Evolutionary conservation across 2,329 filamentous ascomycete genomes (phyloP).

Genomic region (Chaetoscypha palmicola): DNA sequence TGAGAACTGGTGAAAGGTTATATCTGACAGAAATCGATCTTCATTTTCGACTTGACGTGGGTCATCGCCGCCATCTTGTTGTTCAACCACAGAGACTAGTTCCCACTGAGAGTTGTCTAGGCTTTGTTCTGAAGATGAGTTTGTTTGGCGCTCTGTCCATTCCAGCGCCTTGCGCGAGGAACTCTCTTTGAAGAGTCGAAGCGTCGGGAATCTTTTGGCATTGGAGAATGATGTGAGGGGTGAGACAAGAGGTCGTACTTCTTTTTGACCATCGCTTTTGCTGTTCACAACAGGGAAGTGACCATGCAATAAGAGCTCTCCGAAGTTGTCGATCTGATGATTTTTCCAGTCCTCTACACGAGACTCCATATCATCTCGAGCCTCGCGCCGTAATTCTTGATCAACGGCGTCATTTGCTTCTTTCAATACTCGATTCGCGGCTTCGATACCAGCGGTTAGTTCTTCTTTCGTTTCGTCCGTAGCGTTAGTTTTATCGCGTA

Average conservation of each 20-base stretch:
- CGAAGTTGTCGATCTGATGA: constrained; percentile 84
- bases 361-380: constrained; percentile 69
- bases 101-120: constrained; percentile 7
- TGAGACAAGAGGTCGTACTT: constrained; percentile 35
- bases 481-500: constrained; percentile 74
- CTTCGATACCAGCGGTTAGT: constrained; percentile 68
- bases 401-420: constrained; percentile 89
- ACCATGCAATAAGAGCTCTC: constrained; percentile 78
- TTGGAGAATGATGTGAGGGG: constrained; percentile 9
- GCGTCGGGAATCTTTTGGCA: constrained; percentile 14
- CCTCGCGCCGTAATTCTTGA: constrained; percentile 75
- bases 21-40: constrained; percentile 9
- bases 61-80: constrained; percentile 6
- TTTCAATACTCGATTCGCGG: constrained; percentile 72
- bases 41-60: constrained; percentile 7
- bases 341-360: constrained; percentile 97
- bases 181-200: constrained; percentile 5
- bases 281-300: constrained; percentile 87
- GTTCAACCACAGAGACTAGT: constrained; percentile 2
- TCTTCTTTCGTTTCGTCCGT: constrained; percentile 65
- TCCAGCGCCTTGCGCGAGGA: constrained; percentile 20
- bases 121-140: background rate
- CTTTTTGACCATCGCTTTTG: constrained; percentile 84
- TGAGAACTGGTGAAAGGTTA: constrained; percentile 13
- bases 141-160: constrained; percentile 1